Base-by-base conservation (phyloP, 805 yeast species). In the Cyberlindnera nakhonratchasimensis region DNA sequence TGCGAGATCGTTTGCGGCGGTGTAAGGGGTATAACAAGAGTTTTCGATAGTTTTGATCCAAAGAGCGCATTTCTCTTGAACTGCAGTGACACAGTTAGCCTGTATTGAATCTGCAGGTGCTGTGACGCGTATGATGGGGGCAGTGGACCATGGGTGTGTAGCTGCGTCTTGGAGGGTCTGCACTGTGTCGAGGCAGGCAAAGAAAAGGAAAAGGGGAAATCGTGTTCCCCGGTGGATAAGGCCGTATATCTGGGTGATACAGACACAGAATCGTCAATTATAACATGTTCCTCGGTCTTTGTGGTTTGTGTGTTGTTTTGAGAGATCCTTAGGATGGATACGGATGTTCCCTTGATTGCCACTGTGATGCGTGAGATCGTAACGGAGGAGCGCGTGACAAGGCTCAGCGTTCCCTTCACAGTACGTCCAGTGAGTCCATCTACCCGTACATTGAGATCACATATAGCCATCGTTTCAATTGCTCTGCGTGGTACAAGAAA, bases 131-230 rank as follows among this genome's bases (percentile, higher is more conserved):
- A 40, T n/a, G 45, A 30, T 4, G 45, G 48, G 2, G 48, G 45
- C 6, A 45, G 36, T 5, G 45, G 40, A 14, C 40, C 39, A 16
- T 45, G 36, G 14, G 38, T 39, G 16, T 45, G 48, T 5, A 40
- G 18, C n/a, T 37, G 44, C 2, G 31, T 21, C 29, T 14, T 22
- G 6, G 46, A 38, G 2, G 47, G 34, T 13, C 36, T 40, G 30
- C 47, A 44, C 44, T 44, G 44, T 22, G 47, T 39, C 8, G 43
- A 37, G 5, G 35, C 39, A 11, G 47, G 47, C 4, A 44, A 33
- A 11, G 39, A 25, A 31, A 44, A 37, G n/a, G 47, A 36, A 28
- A 44, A 44, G 29, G 47, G 47, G 29, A 44, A 44, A 9, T 35
- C 39, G 29, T 44, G 44, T 19, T 36, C 29, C 1, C 47, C 47